These are phyloP conservation scores for Globisporangium paroecandrum DNA, from an alignment of 352 stramenopile genomes.

Conservation along the genomic window DNA sequence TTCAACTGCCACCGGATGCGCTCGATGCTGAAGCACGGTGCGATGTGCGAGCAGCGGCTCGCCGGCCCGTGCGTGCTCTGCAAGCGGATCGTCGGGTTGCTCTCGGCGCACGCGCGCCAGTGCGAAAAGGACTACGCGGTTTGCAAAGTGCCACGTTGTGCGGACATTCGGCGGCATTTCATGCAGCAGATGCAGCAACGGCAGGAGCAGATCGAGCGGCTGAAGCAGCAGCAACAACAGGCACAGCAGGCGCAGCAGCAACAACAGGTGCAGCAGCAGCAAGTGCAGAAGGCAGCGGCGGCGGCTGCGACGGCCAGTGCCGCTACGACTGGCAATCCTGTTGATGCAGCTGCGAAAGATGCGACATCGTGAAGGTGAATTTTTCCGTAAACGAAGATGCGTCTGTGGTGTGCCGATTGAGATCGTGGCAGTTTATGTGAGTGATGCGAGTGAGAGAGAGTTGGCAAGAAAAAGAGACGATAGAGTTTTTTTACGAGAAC, in stretches of 20 bases:
- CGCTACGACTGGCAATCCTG: not conserved
- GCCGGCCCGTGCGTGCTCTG: slow-evolving; percentile 79
- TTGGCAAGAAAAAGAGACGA: not conserved
- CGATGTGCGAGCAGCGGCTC: slow-evolving; percentile 78
- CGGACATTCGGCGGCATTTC: slow-evolving; percentile 83
- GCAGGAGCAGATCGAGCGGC: slow-evolving; percentile 52
- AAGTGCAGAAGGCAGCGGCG: slow-evolving; percentile 6
- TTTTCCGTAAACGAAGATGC: no score
- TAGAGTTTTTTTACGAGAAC: not conserved
- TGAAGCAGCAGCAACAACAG: slow-evolving; percentile 36
- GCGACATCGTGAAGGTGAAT: no score
- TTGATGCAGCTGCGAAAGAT: not conserved
- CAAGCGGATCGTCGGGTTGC: slow-evolving; percentile 81
- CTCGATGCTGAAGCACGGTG: slow-evolving; percentile 88
- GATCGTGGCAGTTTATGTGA: no score
- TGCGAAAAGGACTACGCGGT: slow-evolving; percentile 72
- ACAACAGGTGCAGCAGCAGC: slow-evolving; percentile 7
- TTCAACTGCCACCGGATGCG: slow-evolving; percentile 87
- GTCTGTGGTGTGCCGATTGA: no score
- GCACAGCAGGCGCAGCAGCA: slow-evolving; percentile 24
- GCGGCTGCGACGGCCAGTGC: not conserved
- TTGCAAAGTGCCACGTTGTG: slow-evolving; percentile 84
- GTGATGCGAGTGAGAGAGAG: no score
- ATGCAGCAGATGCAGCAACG: slow-evolving; percentile 75
- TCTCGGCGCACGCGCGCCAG: slow-evolving; percentile 78